Conservation (phyloP, 2,329 filamentous ascomycete genomes). For the Ophiocordyceps camponoti-saundersi region DNA sequence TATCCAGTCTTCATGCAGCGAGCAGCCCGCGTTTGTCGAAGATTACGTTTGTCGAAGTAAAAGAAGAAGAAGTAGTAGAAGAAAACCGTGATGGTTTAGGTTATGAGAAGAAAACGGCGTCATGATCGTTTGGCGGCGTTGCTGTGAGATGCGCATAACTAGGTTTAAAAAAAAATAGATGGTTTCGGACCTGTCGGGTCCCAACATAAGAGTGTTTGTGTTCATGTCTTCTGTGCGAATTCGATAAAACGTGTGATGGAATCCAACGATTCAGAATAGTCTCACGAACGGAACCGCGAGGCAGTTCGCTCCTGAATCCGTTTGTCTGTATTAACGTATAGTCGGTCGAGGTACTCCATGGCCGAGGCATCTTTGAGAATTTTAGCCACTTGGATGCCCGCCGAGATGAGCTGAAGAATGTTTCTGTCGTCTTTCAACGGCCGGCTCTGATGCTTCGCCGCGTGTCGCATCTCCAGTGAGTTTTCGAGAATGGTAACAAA, state of each 20-base stretch:
- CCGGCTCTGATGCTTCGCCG: slow-evolving; percentile 66
- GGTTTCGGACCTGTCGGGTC: background rate
- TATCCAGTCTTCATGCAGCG: background rate
- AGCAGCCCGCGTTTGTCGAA: background rate
- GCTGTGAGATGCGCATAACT: background rate
- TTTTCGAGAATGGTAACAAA: slow-evolving; percentile 80
- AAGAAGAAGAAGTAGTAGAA: no score
- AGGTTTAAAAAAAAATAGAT: background rate
- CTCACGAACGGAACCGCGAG: slow-evolving; percentile 15
- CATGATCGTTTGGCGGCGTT: slow-evolving; percentile 2
- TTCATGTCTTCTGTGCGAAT: background rate
- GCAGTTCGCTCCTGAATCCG: slow-evolving; percentile 52
- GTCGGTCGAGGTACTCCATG: slow-evolving; percentile 65
- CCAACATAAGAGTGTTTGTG: background rate
- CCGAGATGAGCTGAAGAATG: slow-evolving; percentile 73
- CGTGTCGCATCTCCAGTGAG: slow-evolving; percentile 74
- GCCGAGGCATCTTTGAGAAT: slow-evolving; percentile 71
- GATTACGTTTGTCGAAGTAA: no score
- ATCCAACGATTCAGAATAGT: slow-evolving; percentile 2
- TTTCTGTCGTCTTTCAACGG: slow-evolving; percentile 80
- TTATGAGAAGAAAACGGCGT: background rate
- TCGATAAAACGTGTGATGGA: slow-evolving; percentile 8
- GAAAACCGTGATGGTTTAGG: background rate
- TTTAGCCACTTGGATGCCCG: slow-evolving; percentile 74
- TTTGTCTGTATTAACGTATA: slow-evolving; percentile 70